phyloP scores from a whole-genome alignment of 2,329 filamentous ascomycete species.

The Pezicula neosporulosa region DNA sequence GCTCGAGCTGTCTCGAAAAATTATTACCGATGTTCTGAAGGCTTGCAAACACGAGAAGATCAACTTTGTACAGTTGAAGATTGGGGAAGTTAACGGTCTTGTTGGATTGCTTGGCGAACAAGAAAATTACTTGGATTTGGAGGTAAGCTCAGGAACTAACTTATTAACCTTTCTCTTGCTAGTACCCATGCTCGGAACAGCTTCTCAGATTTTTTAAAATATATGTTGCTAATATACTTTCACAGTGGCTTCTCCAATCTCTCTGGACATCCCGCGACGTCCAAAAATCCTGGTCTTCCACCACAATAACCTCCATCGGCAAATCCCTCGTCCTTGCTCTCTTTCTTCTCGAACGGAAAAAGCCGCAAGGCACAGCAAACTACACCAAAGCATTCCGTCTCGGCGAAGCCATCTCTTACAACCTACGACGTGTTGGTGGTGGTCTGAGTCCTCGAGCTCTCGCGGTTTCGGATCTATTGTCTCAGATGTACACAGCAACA shows the following conservation, averaged over 20 bases:
- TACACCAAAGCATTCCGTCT: constrained; percentile 6
- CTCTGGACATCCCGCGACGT: constrained; percentile 12
- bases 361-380: background rate
- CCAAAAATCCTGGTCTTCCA: constrained; percentile 9
- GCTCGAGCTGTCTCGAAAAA: constrained; percentile 32
- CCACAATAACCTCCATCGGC: constrained; percentile 9
- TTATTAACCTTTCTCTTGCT: no score
- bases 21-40: constrained; percentile 36
- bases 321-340: constrained; percentile 9
- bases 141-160: constrained; percentile 17
- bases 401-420: constrained; percentile 12
- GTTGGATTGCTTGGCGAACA: constrained; percentile 44
- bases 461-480: constrained; percentile 8
- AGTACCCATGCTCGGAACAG: no score
- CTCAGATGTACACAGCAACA: constrained; percentile 8
- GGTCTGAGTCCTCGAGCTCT: constrained; percentile 8
- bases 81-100: constrained; percentile 41
- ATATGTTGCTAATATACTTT: background rate
- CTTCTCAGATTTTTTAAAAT: background rate
- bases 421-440: constrained; percentile 10
- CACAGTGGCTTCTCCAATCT: constrained; percentile 5
- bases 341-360: constrained; percentile 4
- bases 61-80: constrained; percentile 38
- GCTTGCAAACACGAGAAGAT: constrained; percentile 39
- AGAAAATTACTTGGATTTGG: constrained; percentile 41